These are phyloP conservation scores for Allodekkera sacchari DNA, from an alignment of 805 yeast species.

Conservation along the genomic window DNA sequence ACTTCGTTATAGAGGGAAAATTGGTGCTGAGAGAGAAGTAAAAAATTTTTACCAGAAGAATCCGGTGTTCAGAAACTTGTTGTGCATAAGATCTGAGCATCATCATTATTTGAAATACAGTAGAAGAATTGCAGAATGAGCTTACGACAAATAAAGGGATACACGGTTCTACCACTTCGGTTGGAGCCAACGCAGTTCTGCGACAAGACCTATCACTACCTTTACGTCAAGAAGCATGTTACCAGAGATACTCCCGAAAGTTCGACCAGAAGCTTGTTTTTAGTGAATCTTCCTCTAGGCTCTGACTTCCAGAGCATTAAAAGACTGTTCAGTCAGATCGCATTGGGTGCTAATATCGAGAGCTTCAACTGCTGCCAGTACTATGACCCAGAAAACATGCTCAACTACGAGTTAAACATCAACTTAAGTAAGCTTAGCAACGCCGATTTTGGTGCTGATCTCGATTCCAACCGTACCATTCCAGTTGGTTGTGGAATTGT, in stretches of 20 bases:
- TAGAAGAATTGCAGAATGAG: too few species aligned
- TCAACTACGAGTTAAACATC: constrained; percentile 33
- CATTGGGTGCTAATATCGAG: constrained; percentile 61
- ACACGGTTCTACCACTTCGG: constrained; percentile 39
- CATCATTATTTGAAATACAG: too few species aligned
- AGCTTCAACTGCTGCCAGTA: constrained; percentile 24
- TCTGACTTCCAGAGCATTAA: constrained; percentile 46
- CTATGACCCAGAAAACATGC: constrained; percentile 15
- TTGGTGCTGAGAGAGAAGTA: too few species aligned
- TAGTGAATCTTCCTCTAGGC: constrained; percentile 67
- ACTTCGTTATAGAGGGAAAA: too few species aligned
- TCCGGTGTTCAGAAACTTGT: too few species aligned
- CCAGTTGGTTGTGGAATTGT: constrained; percentile 72
- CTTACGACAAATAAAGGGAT: constrained; percentile 48
- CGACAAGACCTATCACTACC: constrained; percentile 38
- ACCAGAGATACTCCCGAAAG: constrained; percentile 33
- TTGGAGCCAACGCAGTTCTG: constrained; percentile 25
- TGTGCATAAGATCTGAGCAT: too few species aligned
- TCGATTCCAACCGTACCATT: constrained; percentile 31
- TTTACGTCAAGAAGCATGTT: constrained; percentile 59
- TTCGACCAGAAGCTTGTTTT: constrained; percentile 53
- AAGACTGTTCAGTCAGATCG: constrained; percentile 47
- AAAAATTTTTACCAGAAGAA: too few species aligned
- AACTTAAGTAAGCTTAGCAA: constrained; percentile 54
- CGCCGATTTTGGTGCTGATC: constrained; percentile 30